A percentile compares a stretch with the other conserved stretches of the same genome.
Conservation (phyloP, 805 yeast genomes). For the Kodamaea kaohsiungensis region DNA sequence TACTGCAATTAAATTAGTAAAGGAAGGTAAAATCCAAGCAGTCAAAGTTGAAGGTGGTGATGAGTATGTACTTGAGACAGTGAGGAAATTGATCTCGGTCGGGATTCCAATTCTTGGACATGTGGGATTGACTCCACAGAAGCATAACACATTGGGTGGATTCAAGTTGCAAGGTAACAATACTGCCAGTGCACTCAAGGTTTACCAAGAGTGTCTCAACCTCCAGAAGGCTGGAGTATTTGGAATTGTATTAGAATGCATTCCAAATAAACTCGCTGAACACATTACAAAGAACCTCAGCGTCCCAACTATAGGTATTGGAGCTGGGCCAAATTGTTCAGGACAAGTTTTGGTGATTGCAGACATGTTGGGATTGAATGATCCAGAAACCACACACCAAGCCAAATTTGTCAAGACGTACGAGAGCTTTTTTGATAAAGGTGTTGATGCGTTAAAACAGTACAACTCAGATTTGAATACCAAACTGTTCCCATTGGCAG, state of each 20-base stretch:
- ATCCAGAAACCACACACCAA: conserved; percentile 47
- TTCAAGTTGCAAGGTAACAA: conserved; percentile 82
- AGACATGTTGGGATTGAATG: conserved; percentile 78
- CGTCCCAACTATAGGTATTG: conserved; percentile 92
- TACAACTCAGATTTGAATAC: conserved; percentile 63
- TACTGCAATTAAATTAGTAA: conserved; percentile 56
- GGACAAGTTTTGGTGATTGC: conserved; percentile 91
- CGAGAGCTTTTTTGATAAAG: conserved; percentile 48
- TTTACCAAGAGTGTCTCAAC: conserved; percentile 66
- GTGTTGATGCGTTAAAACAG: conserved; percentile 50
- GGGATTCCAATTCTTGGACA: conserved; percentile 94
- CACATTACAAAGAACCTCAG: conserved; percentile 57
- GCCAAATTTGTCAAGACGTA: conserved; percentile 77
- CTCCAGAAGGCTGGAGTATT: conserved; percentile 79
- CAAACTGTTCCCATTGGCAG: conserved; percentile 59
- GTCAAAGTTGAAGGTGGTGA: conserved; percentile 85
- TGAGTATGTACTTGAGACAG: conserved; percentile 51
- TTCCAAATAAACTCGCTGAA: conserved; percentile 72
- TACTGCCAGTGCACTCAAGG: conserved; percentile 49
- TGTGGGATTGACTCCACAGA: conserved; percentile 90
- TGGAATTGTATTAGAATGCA: conserved; percentile 76
- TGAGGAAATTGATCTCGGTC: conserved; percentile 54
- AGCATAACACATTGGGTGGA: conserved; percentile 77
- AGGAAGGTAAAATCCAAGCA: conserved; percentile 60
- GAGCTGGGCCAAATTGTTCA: conserved; percentile 81